Conservation (phyloP, 2,329 filamentous ascomycete species). For the Beauveria asiatica region DNA sequence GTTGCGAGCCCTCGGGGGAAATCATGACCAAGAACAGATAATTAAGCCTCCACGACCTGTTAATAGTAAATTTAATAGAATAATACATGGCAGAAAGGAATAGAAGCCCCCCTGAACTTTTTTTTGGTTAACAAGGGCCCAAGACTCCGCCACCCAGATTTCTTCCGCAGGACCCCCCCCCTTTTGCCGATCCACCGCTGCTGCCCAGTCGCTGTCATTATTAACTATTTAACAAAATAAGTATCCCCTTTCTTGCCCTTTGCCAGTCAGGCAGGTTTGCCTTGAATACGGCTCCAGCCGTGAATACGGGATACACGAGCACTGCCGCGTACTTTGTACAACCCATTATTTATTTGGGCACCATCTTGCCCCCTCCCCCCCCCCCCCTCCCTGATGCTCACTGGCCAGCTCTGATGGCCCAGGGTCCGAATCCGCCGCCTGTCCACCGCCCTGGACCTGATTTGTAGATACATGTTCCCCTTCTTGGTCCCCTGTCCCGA, state of each 20-base stretch:
- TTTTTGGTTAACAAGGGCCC: not conserved
- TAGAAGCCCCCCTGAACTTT: not conserved
- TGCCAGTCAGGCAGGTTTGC: not conserved
- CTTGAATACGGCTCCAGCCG: not conserved
- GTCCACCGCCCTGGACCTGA: not conserved
- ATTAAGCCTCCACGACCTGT: not conserved
- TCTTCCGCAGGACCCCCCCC: not conserved
- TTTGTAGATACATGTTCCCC: no score
- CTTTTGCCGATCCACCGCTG: not conserved
- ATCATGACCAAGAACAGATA: not conserved
- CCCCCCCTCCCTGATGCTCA: not conserved
- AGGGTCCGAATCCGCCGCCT: not conserved
- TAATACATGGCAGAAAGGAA: not conserved
- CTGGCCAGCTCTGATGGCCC: not conserved
- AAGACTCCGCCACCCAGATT: not conserved
- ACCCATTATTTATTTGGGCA: not conserved
- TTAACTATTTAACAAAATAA: no score
- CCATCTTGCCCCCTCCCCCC: not conserved
- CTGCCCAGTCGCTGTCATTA: not conserved
- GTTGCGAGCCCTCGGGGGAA: not conserved
- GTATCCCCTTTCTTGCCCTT: not conserved
- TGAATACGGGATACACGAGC: conserved; percentile 1
- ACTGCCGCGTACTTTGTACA: not conserved
- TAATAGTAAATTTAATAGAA: no score
- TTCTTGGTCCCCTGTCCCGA: not conserved